Percentiles rank a stretch among this genome's conserved stretches.
Conservation (phyloP, 345 rosid species). For the Populus ilicifolia region DNA sequence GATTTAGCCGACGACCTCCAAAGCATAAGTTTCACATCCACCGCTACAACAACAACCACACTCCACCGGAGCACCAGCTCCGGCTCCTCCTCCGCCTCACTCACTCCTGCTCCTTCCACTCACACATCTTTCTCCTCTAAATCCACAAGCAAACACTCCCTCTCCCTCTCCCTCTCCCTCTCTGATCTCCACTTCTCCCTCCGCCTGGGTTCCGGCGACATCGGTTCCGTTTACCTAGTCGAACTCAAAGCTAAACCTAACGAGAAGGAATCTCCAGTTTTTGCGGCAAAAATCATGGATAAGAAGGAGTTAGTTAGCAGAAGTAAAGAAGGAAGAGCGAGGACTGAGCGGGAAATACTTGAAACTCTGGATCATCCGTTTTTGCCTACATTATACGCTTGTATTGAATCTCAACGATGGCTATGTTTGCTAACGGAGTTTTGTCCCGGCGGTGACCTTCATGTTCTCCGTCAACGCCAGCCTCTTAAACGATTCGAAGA, state of each 20-base stretch:
- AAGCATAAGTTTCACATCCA: constrained; percentile 82
- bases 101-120: constrained; percentile 50
- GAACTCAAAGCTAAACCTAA: constrained; percentile 44
- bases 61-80: constrained; percentile 75
- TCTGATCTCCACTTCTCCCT: constrained; percentile 72
- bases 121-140: constrained; percentile 22
- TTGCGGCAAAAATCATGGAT: constrained; percentile 91
- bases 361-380: constrained; percentile 85
- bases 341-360: constrained; percentile 76
- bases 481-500: constrained; percentile 70
- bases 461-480: constrained; percentile 89
- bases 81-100: constrained; percentile 61
- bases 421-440: constrained; percentile 86
- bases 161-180: constrained; percentile 43
- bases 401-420: constrained; percentile 73
- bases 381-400: constrained; percentile 69
- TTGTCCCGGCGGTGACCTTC: constrained; percentile 97
- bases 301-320: constrained; percentile 76
- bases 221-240: constrained; percentile 83
- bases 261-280: constrained; percentile 7
- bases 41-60: constrained; percentile 50
- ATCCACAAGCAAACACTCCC: constrained; percentile 17
- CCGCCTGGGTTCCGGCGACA: constrained; percentile 91
- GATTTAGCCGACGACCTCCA: constrained; percentile 84
- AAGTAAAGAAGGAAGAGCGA: constrained; percentile 81